Percentiles rank a stretch among this genome's conserved stretches.
Conservation (phyloP, 2,329 filamentous ascomycete genomes). For the Aureobasidium sp. region DNA sequence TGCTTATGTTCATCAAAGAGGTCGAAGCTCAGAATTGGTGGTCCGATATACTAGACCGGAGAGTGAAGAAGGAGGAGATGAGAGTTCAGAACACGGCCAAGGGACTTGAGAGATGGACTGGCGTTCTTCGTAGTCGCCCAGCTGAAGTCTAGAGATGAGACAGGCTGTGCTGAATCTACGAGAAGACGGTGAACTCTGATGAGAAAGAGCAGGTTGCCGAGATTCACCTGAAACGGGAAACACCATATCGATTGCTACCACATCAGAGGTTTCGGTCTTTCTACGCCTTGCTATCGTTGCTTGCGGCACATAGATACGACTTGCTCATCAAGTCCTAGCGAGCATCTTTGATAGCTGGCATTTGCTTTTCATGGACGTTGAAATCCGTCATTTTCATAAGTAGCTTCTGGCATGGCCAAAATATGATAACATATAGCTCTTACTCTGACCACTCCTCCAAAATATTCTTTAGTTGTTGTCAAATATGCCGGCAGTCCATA, state of each 20-base stretch:
- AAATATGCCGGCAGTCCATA: no score
- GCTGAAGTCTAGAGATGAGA: neutral
- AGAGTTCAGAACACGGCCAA: neutral
- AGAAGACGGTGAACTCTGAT: neutral
- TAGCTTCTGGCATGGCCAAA: neutral
- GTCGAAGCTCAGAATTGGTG: neutral
- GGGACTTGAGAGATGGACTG: neutral
- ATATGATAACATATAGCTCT: neutral
- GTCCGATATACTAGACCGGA: neutral
- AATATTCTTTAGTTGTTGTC: no score
- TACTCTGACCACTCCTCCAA: neutral
- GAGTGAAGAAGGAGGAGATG: neutral
- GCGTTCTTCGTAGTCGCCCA: neutral
- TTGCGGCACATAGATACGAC: neutral
- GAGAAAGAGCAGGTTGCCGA: neutral
- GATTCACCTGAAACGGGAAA: neutral
- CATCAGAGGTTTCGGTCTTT: neutral
- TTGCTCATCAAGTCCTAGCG: neutral
- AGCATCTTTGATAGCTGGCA: neutral
- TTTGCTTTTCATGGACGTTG: neutral
- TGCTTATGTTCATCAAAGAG: neutral
- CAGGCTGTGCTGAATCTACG: neutral
- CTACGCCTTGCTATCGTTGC: neutral
- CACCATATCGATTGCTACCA: neutral
- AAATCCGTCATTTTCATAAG: neutral